Evolutionary conservation across 495 filamentous ascomycete genomes (phyloP).

Genomic region (Lasiosphaeria hispida): DNA sequence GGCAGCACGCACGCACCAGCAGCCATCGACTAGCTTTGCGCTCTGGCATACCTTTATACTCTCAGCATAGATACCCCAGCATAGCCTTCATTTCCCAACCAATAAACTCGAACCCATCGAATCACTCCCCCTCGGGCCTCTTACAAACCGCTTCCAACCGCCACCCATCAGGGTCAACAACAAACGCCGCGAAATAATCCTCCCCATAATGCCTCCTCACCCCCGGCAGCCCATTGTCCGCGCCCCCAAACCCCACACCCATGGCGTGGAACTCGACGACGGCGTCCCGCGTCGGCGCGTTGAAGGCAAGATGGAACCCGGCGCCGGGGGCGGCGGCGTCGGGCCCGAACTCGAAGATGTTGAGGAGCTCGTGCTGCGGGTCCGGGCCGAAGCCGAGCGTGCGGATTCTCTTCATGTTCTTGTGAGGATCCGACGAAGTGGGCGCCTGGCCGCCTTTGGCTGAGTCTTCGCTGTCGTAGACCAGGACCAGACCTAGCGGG

Average conservation of each 20-base stretch:
- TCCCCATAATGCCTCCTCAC: slow-evolving; percentile 34
- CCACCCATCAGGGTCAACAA: slow-evolving; percentile 42
- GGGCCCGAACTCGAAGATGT: slow-evolving; percentile 31
- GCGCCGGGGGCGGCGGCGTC: slow-evolving; percentile 22
- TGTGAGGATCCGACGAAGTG: background rate
- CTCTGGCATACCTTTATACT: too few relatives aligned
- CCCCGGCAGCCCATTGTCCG: slow-evolving; percentile 37
- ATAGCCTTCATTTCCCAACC: too few relatives aligned
- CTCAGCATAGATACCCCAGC: slow-evolving; percentile 8
- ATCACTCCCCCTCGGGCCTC: background rate
- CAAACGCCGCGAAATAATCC: slow-evolving; percentile 44
- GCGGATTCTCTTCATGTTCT: slow-evolving; percentile 12
- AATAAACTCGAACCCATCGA: too few relatives aligned
- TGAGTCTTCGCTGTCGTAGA: slow-evolving; percentile 34
- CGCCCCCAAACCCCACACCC: slow-evolving; percentile 36
- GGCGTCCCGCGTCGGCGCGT: slow-evolving; percentile 29
- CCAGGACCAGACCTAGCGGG: slow-evolving; percentile 31
- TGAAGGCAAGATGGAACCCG: slow-evolving; percentile 38
- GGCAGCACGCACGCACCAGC: too few relatives aligned
- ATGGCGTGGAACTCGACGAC: slow-evolving; percentile 40
- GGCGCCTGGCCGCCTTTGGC: background rate
- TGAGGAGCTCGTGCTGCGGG: slow-evolving; percentile 27
- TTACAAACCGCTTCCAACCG: slow-evolving; percentile 40
- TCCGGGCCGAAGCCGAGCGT: slow-evolving; percentile 35
- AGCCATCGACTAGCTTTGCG: too few relatives aligned